A percentile compares a stretch with the other conserved stretches of the same genome.
phyloP scores from a whole-genome alignment of 1,284 basidiomycete genomes.

The Pseudozyma sp. region DNA sequence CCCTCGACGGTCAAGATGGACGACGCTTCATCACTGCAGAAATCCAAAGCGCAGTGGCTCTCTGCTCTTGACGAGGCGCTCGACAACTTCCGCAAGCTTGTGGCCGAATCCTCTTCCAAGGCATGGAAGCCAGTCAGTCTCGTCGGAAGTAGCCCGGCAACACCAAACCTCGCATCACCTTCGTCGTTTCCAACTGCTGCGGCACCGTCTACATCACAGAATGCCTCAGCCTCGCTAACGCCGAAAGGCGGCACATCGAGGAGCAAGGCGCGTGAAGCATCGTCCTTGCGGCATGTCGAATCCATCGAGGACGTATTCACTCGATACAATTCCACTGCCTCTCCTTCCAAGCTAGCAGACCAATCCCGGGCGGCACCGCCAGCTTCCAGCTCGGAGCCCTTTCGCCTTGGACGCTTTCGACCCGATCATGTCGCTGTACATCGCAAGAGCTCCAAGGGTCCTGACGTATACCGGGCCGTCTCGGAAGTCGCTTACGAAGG shows the following conservation, averaged over 20 bases:
- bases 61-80: conserved; percentile 52
- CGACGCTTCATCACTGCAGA: conserved; percentile 35
- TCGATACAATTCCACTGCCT: conserved; percentile 9
- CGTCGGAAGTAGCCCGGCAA: conserved; percentile 25
- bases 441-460: conserved; percentile 71
- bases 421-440: conserved; percentile 70
- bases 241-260: conserved; percentile 7
- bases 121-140: conserved; percentile 52
- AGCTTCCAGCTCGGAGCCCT: conserved; percentile 14
- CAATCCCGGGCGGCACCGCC: conserved; percentile 6
- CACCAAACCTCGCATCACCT: conserved; percentile 25
- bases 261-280: conserved; percentile 27
- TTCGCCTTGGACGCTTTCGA: conserved; percentile 51
- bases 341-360: conserved; percentile 4
- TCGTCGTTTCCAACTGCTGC: conserved; percentile 16
- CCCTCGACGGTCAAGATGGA: conserved; percentile 23
- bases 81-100: conserved; percentile 47
- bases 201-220: conserved; percentile 13
- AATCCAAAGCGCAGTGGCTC: conserved; percentile 54
- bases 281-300: conserved; percentile 37
- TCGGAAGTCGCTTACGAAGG: conserved; percentile 79
- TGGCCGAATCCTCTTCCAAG: conserved; percentile 46
- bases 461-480: conserved; percentile 85
- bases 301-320: conserved; percentile 30
- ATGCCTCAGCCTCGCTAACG: conserved; percentile 3